These are phyloP conservation scores for Claviceps sp. DNA, from an alignment of 2,329 filamentous ascomycete genomes.

Conservation along the genomic window DNA sequence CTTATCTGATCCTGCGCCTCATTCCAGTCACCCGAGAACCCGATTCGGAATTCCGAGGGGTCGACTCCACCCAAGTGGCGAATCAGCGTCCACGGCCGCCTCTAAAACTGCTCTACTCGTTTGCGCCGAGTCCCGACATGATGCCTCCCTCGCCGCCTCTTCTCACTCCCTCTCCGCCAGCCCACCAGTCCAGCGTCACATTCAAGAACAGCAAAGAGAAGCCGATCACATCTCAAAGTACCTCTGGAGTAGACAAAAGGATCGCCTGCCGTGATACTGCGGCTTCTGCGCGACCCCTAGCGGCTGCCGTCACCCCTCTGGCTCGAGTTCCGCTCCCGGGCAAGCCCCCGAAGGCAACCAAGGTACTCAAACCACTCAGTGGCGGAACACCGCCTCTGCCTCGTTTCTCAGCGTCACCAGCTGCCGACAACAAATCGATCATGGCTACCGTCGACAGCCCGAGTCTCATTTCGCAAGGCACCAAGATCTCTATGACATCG, in stretches of 20 bases:
- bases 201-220: background rate
- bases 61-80: slow-evolving; percentile 4
- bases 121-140: slow-evolving; percentile 7
- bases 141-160: slow-evolving; percentile 12
- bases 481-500: slow-evolving; percentile 52
- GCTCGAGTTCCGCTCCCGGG: slow-evolving; percentile 13
- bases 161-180: slow-evolving; percentile 11
- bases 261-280: slow-evolving; percentile 8
- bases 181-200: background rate
- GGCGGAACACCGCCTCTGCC: slow-evolving; percentile 10
- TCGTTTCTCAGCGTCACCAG: slow-evolving; percentile 19
- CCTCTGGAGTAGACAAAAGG: background rate
- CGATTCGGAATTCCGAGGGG: slow-evolving; percentile 17
- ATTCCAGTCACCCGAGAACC: background rate
- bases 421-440: slow-evolving; percentile 28
- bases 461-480: slow-evolving; percentile 24
- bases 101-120: slow-evolving; percentile 6
- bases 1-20: slow-evolving; percentile 6
- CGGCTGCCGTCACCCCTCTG: slow-evolving; percentile 10
- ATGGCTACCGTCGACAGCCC: slow-evolving; percentile 35
- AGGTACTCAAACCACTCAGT: slow-evolving; percentile 15
- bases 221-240: slow-evolving; percentile 1
- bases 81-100: slow-evolving; percentile 1
- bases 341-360: slow-evolving; percentile 7
- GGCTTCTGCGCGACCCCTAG: slow-evolving; percentile 1